phyloP scores from a whole-genome alignment of 805 yeast species.

The Suhomyces emberorum region DNA sequence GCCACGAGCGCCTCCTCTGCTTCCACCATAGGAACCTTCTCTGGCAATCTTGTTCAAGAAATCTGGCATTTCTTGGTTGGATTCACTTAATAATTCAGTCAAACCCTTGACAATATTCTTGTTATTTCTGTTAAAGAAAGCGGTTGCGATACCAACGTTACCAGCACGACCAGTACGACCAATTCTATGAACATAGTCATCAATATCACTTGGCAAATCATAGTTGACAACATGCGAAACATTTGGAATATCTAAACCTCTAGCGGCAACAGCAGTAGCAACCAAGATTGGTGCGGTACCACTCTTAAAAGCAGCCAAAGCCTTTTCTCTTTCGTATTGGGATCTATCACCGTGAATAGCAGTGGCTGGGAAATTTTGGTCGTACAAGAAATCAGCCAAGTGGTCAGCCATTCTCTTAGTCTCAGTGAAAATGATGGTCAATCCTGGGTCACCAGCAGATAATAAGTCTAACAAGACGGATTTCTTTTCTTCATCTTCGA shows the following conservation, averaged over 20 bases:
- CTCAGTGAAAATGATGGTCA: slow-evolving; percentile 94
- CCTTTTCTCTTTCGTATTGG: slow-evolving; percentile 96
- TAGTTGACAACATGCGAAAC: slow-evolving; percentile 97
- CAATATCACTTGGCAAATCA: slow-evolving; percentile 95
- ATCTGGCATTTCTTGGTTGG: slow-evolving; percentile 95
- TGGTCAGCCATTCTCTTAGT: slow-evolving; percentile 98
- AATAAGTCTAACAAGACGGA: slow-evolving; percentile 83
- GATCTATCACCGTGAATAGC: slow-evolving; percentile 99
- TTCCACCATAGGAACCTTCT: slow-evolving; percentile 58
- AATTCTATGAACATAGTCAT: slow-evolving; percentile 98
- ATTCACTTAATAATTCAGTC: slow-evolving; percentile 83
- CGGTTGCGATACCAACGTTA: slow-evolving; percentile 97
- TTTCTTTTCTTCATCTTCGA: slow-evolving; percentile 91
- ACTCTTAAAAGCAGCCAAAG: slow-evolving; percentile 86
- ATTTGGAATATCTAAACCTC: slow-evolving; percentile 99
- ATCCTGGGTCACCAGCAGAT: slow-evolving; percentile 72
- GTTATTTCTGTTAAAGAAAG: slow-evolving; percentile 96
- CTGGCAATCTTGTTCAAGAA: slow-evolving; percentile 79
- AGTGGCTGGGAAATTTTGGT: slow-evolving; percentile 91
- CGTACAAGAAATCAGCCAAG: slow-evolving; percentile 85
- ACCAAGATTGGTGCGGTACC: slow-evolving; percentile 93
- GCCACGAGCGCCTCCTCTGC: slow-evolving; percentile 25
- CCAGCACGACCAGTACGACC: slow-evolving; percentile 99
- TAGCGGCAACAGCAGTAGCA: slow-evolving; percentile 99
- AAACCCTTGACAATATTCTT: slow-evolving; percentile 84